Evolutionary conservation across 2,329 filamentous ascomycete species (phyloP).

Genomic region (Phaeosphaeria sp.): DNA sequence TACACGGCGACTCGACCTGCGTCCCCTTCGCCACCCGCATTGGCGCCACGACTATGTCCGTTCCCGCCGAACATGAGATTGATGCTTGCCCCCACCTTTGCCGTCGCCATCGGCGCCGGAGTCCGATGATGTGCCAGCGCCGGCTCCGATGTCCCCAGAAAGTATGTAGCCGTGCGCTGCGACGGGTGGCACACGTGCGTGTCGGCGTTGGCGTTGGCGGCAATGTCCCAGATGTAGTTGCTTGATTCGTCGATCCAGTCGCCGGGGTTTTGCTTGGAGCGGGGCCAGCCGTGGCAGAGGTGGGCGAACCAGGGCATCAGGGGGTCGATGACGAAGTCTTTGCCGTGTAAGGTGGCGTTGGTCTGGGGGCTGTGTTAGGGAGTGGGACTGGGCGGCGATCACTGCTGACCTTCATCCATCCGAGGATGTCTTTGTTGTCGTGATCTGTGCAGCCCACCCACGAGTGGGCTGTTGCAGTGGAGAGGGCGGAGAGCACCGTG

Average conservation of each 20-base stretch:
- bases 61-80: constrained; percentile 37
- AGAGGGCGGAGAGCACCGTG: constrained; percentile 1
- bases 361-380: not conserved
- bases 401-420: constrained; percentile 20
- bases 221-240: constrained; percentile 24
- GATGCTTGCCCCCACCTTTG: constrained; percentile 19
- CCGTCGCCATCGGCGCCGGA: constrained; percentile 27
- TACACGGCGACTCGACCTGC: constrained; percentile 17
- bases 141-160: not conserved
- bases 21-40: constrained; percentile 22
- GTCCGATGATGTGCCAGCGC: constrained; percentile 4
- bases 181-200: constrained; percentile 26
- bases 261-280: constrained; percentile 28
- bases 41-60: constrained; percentile 30
- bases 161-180: constrained; percentile 19
- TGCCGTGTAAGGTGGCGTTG: not conserved
- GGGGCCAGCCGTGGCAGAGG: constrained; percentile 32
- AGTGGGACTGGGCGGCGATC: constrained; percentile 5
- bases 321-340: not conserved
- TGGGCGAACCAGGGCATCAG: constrained; percentile 23
- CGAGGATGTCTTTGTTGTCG: constrained; percentile 29
- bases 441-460: constrained; percentile 34
- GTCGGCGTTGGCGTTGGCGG: constrained; percentile 1
- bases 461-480: constrained; percentile 26
- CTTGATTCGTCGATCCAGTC: constrained; percentile 32